Evolutionary conservation across 2,329 filamentous ascomycete genomes (phyloP).

Genomic region (Fusarium sp.): DNA sequence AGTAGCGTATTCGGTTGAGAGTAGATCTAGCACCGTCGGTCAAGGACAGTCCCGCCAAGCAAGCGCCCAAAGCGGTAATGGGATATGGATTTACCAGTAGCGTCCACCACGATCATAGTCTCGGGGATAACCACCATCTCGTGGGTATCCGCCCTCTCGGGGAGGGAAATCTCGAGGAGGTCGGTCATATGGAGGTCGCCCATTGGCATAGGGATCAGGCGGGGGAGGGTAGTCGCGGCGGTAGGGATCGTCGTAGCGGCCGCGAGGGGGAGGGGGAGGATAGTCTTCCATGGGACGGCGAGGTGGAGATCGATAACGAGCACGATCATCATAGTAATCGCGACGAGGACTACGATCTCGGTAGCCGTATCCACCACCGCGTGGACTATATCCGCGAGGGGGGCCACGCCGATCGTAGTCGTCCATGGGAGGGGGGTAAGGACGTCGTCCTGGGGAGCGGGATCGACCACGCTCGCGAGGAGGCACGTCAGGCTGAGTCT

Average conservation of each 20-base stretch:
- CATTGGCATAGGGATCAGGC: slow-evolving; percentile 71
- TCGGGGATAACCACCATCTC: slow-evolving; percentile 58
- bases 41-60: slow-evolving; percentile 52
- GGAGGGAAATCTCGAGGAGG: slow-evolving; percentile 66
- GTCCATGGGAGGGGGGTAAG: slow-evolving; percentile 76
- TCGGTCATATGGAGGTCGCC: slow-evolving; percentile 68
- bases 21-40: slow-evolving; percentile 53
- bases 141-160: slow-evolving; percentile 55
- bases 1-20: slow-evolving; percentile 33
- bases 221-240: slow-evolving; percentile 75
- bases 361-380: slow-evolving; percentile 78
- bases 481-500: slow-evolving; percentile 85
- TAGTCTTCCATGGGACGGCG: slow-evolving; percentile 86
- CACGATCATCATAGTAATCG: slow-evolving; percentile 88
- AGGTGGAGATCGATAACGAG: slow-evolving; percentile 83
- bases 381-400: slow-evolving; percentile 86
- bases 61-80: slow-evolving; percentile 43
- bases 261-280: slow-evolving; percentile 73
- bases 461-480: slow-evolving; percentile 79
- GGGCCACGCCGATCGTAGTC: slow-evolving; percentile 86
- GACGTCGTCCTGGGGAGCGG: slow-evolving; percentile 76
- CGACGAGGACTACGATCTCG: slow-evolving; percentile 88
- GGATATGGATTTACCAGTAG: slow-evolving; percentile 61
- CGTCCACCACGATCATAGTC: slow-evolving; percentile 65
- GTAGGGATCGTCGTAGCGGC: slow-evolving; percentile 83